Percentiles rank a stretch among this genome's conserved stretches.
Conservation (phyloP, 2,329 filamentous ascomycete genomes). For the Neonectria neomacrospora region DNA sequence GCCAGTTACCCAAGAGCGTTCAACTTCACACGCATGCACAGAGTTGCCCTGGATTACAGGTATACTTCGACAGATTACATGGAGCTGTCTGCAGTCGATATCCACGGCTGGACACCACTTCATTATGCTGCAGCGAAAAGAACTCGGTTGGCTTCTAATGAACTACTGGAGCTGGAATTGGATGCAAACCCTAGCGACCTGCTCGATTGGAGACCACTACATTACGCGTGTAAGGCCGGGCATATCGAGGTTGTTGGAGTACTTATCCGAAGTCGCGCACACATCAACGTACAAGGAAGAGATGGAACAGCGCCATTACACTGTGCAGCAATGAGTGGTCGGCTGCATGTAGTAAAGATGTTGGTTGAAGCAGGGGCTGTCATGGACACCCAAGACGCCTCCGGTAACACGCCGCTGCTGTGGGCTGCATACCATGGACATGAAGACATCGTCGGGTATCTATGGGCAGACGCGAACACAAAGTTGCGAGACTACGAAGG, state of each 20-base stretch:
- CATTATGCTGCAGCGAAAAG: conserved; percentile 34
- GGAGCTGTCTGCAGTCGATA: conserved; percentile 16
- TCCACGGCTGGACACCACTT: conserved; percentile 37
- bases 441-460: neutral
- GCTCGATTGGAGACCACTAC: conserved; percentile 38
- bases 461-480: conserved; percentile 19
- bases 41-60: too few species aligned
- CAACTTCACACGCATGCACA: neutral
- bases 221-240: conserved; percentile 34
- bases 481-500: conserved; percentile 24
- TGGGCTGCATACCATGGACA: conserved; percentile 22
- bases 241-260: neutral
- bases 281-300: neutral
- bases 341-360: neutral
- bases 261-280: neutral
- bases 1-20: neutral
- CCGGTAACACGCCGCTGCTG: conserved; percentile 21
- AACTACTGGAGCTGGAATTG: conserved; percentile 6
- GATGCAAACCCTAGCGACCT: conserved; percentile 28
- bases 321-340: conserved; percentile 11
- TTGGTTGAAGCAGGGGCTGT: conserved; percentile 7
- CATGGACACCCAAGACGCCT: neutral
- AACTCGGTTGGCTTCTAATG: too few species aligned
- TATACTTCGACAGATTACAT: too few species aligned
- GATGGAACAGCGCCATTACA: conserved; percentile 21